Evolutionary conservation across 1,284 basidiomycete species (phyloP), one percentile per base, ranked within the genome.

Genomic region (Marasmius fiardii): DNA sequence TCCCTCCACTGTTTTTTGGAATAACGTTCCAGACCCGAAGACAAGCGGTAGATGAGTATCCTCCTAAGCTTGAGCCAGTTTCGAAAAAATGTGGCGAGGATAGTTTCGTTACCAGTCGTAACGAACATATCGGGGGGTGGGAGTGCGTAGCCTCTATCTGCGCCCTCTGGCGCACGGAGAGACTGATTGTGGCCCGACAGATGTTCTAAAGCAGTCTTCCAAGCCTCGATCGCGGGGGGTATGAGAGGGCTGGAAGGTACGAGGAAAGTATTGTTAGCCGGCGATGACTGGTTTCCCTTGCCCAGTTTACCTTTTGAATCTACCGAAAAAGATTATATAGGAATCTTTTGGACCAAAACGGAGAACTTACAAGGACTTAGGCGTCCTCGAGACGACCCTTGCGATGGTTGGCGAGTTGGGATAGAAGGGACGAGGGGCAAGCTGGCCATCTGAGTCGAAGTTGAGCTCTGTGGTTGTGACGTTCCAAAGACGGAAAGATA

Each of bases 1-100:
- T 37, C 8, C 24, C 37, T 12, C 54, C 54, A 55, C 28, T 51
- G 34, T 18, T 55, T 55, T 14, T 55, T 55, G 1, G 48, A 41
- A 23, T 37, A 45, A 4, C 35, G 34, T 11, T 33, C 20, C 10
- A 24, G 12, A 5, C 12, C 12, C 7, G 24, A 20, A 2, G 47
- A 50, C 0, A 55, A 47, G 6, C 18, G 33, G 34, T 51, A 43
- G n/a, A 55, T 33, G 7, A 55, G 18, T 20, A 51, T n/a, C n/a
- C 11, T 3, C 21, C 54, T 33, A 8, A 55, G 23, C 37, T 44
- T 50, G 20, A 51, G 26, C 54, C 54, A 55, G n/a, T 45, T 39
- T 3, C 26, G 12, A 37, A 55, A 55, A 16, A 55, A 33, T 16
- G 16, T 34, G 10, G 47, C 24, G 6, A 12, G 20, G 16, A 23